A percentile compares a stretch with the other conserved stretches of the same genome.
phyloP scores from a whole-genome alignment of 495 filamentous ascomycete species.

The Aspergillus ellipticus region DNA sequence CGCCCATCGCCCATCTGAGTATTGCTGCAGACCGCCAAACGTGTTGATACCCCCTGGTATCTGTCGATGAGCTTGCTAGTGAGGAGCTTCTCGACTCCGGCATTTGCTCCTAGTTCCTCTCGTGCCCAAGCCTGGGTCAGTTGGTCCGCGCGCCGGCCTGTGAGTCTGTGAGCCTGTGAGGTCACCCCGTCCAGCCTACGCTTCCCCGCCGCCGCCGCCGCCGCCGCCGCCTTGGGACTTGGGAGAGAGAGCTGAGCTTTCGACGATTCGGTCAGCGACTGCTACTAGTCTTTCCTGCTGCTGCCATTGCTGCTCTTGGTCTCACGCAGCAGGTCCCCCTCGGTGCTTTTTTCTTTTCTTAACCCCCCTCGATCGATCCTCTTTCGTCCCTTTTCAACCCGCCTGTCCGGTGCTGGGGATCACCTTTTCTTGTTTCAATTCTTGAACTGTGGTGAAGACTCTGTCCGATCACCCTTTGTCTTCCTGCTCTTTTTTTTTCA shows the following conservation, averaged over 20 bases:
- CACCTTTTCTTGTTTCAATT: neutral
- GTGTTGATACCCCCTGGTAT: constrained; percentile 1
- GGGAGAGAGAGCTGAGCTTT: neutral
- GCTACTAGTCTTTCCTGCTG: too few relatives aligned
- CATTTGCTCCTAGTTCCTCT: constrained; percentile 5
- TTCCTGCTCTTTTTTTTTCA: constrained; percentile 4
- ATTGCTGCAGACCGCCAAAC: neutral
- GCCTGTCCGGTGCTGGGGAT: neutral
- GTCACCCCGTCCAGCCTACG: constrained; percentile 4
- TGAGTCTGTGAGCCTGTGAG: too few relatives aligned
- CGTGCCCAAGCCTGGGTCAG: constrained; percentile 14
- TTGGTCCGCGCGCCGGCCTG: constrained; percentile 18
- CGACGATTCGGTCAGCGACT: too few relatives aligned
- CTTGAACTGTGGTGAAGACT: neutral
- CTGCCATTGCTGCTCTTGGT: neutral
- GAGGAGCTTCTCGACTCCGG: constrained; percentile 13
- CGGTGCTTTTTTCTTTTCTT: neutral
- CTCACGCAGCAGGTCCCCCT: neutral
- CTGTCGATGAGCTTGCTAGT: constrained; percentile 25
- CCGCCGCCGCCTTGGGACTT: neutral
- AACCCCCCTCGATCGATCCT: neutral
- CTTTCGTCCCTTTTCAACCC: neutral
- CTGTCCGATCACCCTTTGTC: neutral
- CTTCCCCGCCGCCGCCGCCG: neutral
- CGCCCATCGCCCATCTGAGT: neutral